These are phyloP conservation scores for Gliomastix tumulicola DNA, from an alignment of 2,329 filamentous ascomycete genomes.

Conservation along the genomic window DNA sequence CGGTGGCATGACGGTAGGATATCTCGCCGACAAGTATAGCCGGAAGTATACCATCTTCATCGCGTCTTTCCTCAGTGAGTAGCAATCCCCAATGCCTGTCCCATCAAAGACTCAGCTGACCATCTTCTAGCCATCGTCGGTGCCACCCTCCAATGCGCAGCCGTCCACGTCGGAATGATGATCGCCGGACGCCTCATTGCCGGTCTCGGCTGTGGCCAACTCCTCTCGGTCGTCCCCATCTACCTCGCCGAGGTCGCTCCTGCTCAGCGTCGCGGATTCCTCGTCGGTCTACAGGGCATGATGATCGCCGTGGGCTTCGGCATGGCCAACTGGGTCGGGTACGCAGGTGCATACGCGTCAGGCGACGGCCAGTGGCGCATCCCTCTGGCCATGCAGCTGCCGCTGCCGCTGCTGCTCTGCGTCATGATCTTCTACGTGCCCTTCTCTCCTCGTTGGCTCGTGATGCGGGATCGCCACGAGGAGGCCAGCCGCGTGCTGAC, in stretches of 20 bases:
- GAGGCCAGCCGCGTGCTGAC: constrained; percentile 15
- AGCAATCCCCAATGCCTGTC: neutral
- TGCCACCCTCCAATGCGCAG: constrained; percentile 29
- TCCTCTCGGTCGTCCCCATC: constrained; percentile 22
- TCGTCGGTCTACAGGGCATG: constrained; percentile 30
- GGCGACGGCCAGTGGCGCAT: constrained; percentile 23
- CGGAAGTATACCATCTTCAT: constrained; percentile 22
- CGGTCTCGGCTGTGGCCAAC: constrained; percentile 28
- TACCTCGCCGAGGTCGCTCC: constrained; percentile 34
- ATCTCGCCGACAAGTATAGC: constrained; percentile 22
- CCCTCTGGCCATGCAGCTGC: constrained; percentile 22
- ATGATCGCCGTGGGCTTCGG: constrained; percentile 9
- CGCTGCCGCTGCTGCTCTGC: constrained; percentile 12
- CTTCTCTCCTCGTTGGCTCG: constrained; percentile 17
- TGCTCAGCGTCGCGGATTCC: constrained; percentile 32
- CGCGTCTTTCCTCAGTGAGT: constrained; percentile 12
- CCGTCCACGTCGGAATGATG: constrained; percentile 28
- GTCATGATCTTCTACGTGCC: constrained; percentile 12
- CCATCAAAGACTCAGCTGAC: neutral
- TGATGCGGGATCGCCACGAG: constrained; percentile 18
- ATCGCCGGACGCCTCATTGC: constrained; percentile 30
- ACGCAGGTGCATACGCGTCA: constrained; percentile 17
- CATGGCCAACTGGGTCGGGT: constrained; percentile 11
- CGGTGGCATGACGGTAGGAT: constrained; percentile 19
- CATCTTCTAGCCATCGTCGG: constrained; percentile 18